Conservation (phyloP, 306 rosid species). For the Aeschynomene evenia region DNA sequence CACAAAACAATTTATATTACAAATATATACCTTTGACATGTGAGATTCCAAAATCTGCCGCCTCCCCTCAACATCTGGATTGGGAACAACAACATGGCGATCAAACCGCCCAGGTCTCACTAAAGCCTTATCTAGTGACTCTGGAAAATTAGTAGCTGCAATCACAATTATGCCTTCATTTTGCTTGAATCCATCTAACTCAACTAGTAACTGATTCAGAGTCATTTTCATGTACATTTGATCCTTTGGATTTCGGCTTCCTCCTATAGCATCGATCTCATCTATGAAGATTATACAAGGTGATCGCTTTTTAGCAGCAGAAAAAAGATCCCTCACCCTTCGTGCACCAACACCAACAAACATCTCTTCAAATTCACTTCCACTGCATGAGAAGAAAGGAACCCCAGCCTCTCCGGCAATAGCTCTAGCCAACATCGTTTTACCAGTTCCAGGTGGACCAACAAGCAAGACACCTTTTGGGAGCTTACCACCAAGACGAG, state of each 20-base stretch:
- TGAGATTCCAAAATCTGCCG: constrained; percentile 85
- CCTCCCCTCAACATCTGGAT: constrained; percentile 98
- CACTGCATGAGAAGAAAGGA: constrained; percentile 92
- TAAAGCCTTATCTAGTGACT: constrained; percentile 88
- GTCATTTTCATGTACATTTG: constrained; percentile 85
- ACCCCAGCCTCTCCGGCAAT: constrained; percentile 98
- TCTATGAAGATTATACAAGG: constrained; percentile 94
- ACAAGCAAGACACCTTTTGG: constrained; percentile 96
- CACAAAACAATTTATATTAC: background rate
- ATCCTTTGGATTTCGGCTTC: constrained; percentile 75
- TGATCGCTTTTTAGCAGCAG: constrained; percentile 87
- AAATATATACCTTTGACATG: constrained; percentile 69
- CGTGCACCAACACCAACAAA: constrained; percentile 97
- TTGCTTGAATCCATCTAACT: constrained; percentile 94
- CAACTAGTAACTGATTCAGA: constrained; percentile 89
- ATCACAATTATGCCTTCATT: no score
- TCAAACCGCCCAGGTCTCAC: constrained; percentile 97
- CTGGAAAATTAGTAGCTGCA: constrained; percentile 92
- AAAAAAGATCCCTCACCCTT: constrained; percentile 84
- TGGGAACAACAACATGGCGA: constrained; percentile 81
- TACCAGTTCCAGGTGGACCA: constrained; percentile 97
- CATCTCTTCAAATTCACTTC: constrained; percentile 97
- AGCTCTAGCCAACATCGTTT: constrained; percentile 96
- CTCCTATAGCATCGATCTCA: constrained; percentile 96
- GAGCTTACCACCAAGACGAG: constrained; percentile 95